Conservation (phyloP, 75 land plant genomes). For the Cryptomeria japonica region DNA sequence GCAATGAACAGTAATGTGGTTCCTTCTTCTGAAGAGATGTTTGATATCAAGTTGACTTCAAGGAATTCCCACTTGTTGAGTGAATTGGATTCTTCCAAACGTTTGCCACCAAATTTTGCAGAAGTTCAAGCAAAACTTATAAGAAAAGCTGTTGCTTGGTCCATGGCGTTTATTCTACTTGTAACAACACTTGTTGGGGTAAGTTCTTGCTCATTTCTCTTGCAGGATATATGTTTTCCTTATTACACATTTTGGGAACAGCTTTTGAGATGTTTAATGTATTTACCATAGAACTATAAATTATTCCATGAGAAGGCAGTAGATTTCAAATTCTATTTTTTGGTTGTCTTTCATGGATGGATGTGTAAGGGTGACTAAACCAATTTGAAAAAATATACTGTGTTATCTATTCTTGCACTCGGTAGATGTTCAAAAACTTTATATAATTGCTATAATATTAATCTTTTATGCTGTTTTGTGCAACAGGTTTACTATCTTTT, state of each 20-base stretch:
- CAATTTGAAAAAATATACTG: neutral
- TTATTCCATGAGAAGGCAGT: neutral
- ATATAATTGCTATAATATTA: neutral
- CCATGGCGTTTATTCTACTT: slow-evolving; percentile 60
- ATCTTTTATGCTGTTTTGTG: slow-evolving; percentile 3
- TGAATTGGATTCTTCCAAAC: neutral
- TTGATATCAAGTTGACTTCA: slow-evolving; percentile 27
- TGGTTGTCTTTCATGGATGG: neutral
- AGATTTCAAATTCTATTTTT: neutral
- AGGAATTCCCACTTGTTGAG: slow-evolving; percentile 20
- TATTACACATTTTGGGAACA: neutral
- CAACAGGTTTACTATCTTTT: slow-evolving; percentile 48
- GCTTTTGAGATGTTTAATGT: too few species aligned
- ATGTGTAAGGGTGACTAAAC: neutral
- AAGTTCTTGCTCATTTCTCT: slow-evolving; percentile 14
- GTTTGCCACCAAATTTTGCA: neutral
- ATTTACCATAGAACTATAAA: neutral
- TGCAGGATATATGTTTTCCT: neutral
- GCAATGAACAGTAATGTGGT: slow-evolving; percentile 9
- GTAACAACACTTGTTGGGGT: slow-evolving; percentile 65
- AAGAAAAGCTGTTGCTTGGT: slow-evolving; percentile 54
- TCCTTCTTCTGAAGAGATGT: slow-evolving; percentile 20
- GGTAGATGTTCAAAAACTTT: neutral
- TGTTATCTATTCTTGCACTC: neutral
- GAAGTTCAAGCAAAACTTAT: slow-evolving; percentile 27